Conservation (phyloP, 1,284 basidiomycete genomes). For the Tilletia horrida region DNA sequence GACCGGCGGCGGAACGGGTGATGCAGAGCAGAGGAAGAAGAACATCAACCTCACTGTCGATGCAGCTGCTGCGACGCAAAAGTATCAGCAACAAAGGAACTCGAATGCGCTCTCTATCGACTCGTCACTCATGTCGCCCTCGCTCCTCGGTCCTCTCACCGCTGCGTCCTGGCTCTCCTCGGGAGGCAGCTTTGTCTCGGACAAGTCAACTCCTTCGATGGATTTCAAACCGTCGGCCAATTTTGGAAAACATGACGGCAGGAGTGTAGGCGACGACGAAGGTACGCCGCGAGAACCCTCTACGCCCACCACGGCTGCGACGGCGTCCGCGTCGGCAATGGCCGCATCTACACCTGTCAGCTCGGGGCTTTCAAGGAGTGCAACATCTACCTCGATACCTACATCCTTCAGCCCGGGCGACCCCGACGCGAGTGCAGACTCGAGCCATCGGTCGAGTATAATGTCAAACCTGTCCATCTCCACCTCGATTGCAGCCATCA, state of each 20-base stretch:
- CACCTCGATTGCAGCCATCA: slow-evolving; percentile 5
- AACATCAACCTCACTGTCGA: too few relatives aligned
- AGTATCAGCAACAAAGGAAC: background rate
- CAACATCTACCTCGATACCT: too few relatives aligned
- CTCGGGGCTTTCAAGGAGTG: too few relatives aligned
- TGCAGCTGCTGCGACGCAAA: too few relatives aligned
- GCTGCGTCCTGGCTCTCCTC: slow-evolving; percentile 28
- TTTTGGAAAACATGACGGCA: background rate
- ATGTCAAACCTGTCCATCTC: background rate
- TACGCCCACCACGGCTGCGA: too few relatives aligned
- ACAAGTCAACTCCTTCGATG: background rate
- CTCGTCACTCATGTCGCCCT: background rate
- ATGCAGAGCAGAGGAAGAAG: too few relatives aligned
- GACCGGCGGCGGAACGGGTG: too few relatives aligned
- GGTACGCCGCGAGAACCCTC: too few relatives aligned
- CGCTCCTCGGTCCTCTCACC: background rate
- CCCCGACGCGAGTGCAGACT: too few relatives aligned
- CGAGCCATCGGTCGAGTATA: background rate
- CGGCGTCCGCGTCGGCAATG: too few relatives aligned
- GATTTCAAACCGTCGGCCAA: background rate
- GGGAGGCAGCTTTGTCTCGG: slow-evolving; percentile 16
- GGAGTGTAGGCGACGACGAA: background rate
- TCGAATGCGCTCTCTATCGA: background rate
- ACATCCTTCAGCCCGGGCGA: too few relatives aligned
- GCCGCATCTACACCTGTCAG: too few relatives aligned